These are phyloP conservation scores for Candida maesae DNA, from an alignment of 805 yeast genomes.

Conservation along the genomic window DNA sequence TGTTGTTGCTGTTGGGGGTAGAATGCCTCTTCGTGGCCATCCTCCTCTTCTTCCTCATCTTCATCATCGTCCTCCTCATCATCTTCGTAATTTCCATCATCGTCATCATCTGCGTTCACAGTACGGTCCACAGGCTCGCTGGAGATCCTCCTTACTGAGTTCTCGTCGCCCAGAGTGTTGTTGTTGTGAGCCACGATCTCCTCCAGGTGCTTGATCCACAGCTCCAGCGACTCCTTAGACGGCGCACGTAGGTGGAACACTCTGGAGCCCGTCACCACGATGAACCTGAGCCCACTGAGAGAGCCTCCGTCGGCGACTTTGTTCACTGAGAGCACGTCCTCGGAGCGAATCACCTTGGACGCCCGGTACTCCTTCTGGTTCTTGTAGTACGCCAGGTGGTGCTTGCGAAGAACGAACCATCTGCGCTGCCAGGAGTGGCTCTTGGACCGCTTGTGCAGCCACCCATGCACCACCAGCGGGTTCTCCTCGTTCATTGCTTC, in stretches of 20 bases:
- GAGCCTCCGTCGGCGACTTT: conserved; percentile 24
- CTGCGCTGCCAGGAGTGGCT: conserved; percentile 36
- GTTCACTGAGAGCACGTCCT: conserved; percentile 17
- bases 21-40: neutral
- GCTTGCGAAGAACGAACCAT: conserved; percentile 38
- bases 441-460: conserved; percentile 31
- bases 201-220: conserved; percentile 19
- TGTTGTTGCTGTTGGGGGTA: neutral
- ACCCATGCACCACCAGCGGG: conserved; percentile 19
- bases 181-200: conserved; percentile 7
- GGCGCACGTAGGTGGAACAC: conserved; percentile 23
- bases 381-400: conserved; percentile 38
- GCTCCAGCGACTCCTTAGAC: conserved; percentile 17
- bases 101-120: neutral
- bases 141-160: too few species aligned
- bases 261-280: conserved; percentile 20
- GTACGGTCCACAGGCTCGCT: neutral
- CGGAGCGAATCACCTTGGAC: conserved; percentile 28
- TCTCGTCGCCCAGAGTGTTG: too few species aligned
- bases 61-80: conserved; percentile 2
- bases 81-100: conserved; percentile 3
- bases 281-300: conserved; percentile 19
- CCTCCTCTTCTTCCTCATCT: conserved; percentile 4
- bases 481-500: conserved; percentile 1
- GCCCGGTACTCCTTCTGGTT: conserved; percentile 38